phyloP scores from a whole-genome alignment of 106 monocot species.

The Narthecium ossifragum region DNA sequence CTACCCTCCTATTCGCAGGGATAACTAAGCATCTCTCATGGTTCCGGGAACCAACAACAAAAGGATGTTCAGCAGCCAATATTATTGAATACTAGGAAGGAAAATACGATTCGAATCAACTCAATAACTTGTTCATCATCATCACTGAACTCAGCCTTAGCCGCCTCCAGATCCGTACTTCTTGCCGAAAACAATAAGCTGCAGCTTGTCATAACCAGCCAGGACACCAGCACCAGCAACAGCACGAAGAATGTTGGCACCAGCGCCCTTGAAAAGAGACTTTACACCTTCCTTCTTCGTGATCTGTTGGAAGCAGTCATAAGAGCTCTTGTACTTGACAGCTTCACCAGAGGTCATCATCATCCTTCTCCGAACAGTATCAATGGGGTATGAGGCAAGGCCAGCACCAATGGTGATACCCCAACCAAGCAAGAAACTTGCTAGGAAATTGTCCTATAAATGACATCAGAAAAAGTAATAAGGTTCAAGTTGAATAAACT shows the following conservation, averaged over 20 bases:
- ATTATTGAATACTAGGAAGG: too few relatives aligned
- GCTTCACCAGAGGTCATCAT: conserved; percentile 49
- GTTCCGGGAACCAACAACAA: too few relatives aligned
- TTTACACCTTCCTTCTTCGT: conserved; percentile 30
- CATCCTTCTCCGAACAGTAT: conserved; percentile 39
- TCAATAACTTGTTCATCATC: conserved; percentile 8
- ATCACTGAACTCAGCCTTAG: background rate
- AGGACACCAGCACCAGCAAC: conserved; percentile 40
- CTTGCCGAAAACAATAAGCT: conserved; percentile 26
- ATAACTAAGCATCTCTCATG: too few relatives aligned
- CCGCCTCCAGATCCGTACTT: conserved; percentile 36
- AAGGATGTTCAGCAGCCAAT: too few relatives aligned
- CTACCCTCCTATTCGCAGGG: too few relatives aligned
- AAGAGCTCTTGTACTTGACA: conserved; percentile 33
- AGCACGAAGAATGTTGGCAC: conserved; percentile 35
- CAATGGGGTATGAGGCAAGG: conserved; percentile 33
- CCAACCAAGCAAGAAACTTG: conserved; percentile 42
- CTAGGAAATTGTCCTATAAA: conserved; percentile 37
- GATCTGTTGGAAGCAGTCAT: conserved; percentile 28
- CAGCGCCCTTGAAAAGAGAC: conserved; percentile 38
- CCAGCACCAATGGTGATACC: conserved; percentile 38
- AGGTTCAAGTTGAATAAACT: too few relatives aligned
- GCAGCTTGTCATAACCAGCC: conserved; percentile 36
- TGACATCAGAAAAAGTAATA: background rate
- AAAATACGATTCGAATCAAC: too few relatives aligned